A percentile compares a stretch with the other conserved stretches of the same genome.
Evolutionary conservation across 2,329 filamentous ascomycete genomes (phyloP).

Genomic region (Cadophora sp.): DNA sequence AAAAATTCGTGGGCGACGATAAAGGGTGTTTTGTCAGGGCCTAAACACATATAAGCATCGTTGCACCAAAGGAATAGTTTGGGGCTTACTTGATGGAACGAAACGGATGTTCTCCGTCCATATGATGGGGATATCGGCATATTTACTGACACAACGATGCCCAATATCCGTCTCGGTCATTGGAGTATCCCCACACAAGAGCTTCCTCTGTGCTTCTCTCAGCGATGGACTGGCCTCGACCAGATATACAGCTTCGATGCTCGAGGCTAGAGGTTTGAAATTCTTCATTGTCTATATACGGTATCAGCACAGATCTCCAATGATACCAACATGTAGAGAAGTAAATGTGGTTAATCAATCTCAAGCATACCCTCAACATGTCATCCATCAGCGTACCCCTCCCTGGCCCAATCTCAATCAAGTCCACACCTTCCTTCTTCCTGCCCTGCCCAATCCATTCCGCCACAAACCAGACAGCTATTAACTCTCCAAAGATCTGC

Average conservation of each 20-base stretch:
- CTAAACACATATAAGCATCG: conserved; percentile 47
- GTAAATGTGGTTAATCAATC: neutral
- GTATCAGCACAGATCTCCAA: conserved; percentile 22
- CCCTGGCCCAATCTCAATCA: conserved; percentile 94
- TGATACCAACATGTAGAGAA: neutral
- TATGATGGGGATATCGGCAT: conserved; percentile 74
- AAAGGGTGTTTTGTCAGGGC: conserved; percentile 78
- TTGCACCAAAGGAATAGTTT: neutral
- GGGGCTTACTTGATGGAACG: conserved; percentile 29
- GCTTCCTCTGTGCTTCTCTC: conserved; percentile 76
- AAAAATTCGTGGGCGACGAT: conserved; percentile 99
- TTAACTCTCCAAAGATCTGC: conserved; percentile 92
- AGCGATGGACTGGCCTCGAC: conserved; percentile 90
- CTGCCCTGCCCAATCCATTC: conserved; percentile 95
- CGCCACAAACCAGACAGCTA: conserved; percentile 93
- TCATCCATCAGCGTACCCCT: conserved; percentile 97
- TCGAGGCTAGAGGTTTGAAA: conserved; percentile 78
- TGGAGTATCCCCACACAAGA: conserved; percentile 77
- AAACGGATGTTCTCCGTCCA: conserved; percentile 75
- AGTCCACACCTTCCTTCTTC: conserved; percentile 75
- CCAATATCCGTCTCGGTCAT: conserved; percentile 77
- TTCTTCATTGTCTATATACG: conserved; percentile 74
- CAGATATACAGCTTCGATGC: conserved; percentile 88
- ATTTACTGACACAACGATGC: conserved; percentile 76
- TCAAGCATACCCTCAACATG: conserved; percentile 76